These are phyloP conservation scores for Venturia aucupariae DNA, from an alignment of 2,329 filamentous ascomycete genomes.

Conservation along the genomic window DNA sequence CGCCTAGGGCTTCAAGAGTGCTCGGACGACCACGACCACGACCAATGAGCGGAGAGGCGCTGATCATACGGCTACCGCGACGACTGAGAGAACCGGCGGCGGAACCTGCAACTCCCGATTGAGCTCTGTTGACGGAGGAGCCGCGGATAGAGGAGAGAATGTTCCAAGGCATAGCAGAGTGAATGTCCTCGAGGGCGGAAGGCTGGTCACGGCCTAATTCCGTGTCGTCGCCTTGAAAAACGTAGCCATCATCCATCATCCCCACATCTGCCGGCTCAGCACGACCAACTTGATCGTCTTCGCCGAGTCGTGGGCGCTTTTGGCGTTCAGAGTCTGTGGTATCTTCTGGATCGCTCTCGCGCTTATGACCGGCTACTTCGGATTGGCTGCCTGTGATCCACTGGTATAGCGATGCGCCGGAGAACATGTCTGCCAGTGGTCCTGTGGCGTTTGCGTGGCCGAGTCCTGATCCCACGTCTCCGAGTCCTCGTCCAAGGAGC, in stretches of 20 bases:
- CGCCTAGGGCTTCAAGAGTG: slow-evolving; percentile 22
- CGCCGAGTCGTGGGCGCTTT: slow-evolving; percentile 24
- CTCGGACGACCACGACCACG: slow-evolving; percentile 31
- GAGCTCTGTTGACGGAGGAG: slow-evolving; percentile 36
- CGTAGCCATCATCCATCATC: slow-evolving; percentile 18
- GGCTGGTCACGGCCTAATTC: slow-evolving; percentile 60
- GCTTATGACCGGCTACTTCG: slow-evolving; percentile 23
- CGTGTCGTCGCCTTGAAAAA: slow-evolving; percentile 23
- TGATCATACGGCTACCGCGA: slow-evolving; percentile 44
- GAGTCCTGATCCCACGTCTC: slow-evolving; percentile 41
- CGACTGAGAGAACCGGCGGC: slow-evolving; percentile 27
- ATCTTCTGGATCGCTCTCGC: slow-evolving; percentile 22
- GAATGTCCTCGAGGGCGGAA: slow-evolving; percentile 57
- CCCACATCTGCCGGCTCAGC: slow-evolving; percentile 17
- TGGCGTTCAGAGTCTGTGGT: slow-evolving; percentile 22
- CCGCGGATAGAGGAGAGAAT: slow-evolving; percentile 45
- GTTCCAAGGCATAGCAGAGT: slow-evolving; percentile 62
- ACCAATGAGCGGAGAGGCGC: slow-evolving; percentile 52
- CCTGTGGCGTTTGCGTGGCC: slow-evolving; percentile 33
- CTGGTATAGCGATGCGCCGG: slow-evolving; percentile 45
- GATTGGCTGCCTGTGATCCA: slow-evolving; percentile 33
- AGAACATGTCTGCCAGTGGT: slow-evolving; percentile 48
- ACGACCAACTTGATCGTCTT: slow-evolving; percentile 25
- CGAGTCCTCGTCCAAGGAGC: slow-evolving; percentile 49
- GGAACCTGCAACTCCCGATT: slow-evolving; percentile 31